A percentile compares a stretch with the other conserved stretches of the same genome.
phyloP scores from a whole-genome alignment of 2,329 filamentous ascomycete genomes.

The Phyllosticta ampelicida region DNA sequence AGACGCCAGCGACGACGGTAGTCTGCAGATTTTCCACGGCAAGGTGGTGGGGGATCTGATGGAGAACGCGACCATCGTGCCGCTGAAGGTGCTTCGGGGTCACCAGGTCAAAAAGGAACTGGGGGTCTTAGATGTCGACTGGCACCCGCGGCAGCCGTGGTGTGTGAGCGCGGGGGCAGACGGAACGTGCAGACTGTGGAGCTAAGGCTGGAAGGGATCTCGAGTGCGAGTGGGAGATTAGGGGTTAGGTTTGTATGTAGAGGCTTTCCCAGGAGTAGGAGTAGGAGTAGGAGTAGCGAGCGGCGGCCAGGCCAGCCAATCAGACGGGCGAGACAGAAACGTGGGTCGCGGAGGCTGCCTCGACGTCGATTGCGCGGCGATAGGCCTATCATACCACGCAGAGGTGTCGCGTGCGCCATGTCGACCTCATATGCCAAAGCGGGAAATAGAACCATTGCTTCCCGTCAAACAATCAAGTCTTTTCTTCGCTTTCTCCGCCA shows the following conservation, averaged over 20 bases:
- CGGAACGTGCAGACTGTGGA: slow-evolving; percentile 86
- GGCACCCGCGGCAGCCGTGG: slow-evolving; percentile 94
- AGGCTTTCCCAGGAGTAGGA: too few relatives aligned
- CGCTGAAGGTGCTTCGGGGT: slow-evolving; percentile 83
- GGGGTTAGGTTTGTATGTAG: background rate
- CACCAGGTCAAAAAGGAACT: slow-evolving; percentile 79
- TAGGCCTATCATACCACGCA: background rate
- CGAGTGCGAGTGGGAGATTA: too few relatives aligned
- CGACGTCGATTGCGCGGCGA: background rate
- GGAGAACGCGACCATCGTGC: slow-evolving; percentile 93
- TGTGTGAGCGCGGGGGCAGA: slow-evolving; percentile 89
- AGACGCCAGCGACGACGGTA: slow-evolving; percentile 89
- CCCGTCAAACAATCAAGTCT: background rate
- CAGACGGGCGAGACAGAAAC: background rate
- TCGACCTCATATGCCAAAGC: background rate
- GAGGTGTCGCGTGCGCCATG: background rate
- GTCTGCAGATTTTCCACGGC: slow-evolving; percentile 90
- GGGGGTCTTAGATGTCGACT: slow-evolving; percentile 87
- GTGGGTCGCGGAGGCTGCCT: background rate
- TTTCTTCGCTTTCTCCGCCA: background rate
- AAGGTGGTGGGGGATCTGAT: slow-evolving; percentile 91
- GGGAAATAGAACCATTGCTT: background rate
- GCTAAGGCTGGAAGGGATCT: slow-evolving; percentile 18
- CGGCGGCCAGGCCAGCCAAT: slow-evolving; percentile 2
- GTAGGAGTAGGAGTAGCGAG: background rate